These are phyloP conservation scores for Cicer bijugum DNA, from an alignment of 306 rosid genomes.

Conservation along the genomic window DNA sequence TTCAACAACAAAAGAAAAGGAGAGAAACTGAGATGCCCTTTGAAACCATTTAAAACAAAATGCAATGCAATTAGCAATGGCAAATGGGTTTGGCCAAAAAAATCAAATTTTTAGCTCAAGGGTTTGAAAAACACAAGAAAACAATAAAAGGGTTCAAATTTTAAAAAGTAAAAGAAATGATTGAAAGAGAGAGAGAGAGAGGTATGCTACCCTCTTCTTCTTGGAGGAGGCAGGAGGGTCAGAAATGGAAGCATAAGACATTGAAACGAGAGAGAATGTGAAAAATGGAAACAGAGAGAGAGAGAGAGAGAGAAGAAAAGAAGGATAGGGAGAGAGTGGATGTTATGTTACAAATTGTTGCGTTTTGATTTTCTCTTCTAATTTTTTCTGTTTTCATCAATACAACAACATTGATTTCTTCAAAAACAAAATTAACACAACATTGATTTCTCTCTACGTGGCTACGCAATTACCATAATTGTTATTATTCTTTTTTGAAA, in stretches of 20 bases:
- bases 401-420: not conserved
- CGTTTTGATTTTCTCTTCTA: slow-evolving; percentile 40
- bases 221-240: slow-evolving; percentile 52
- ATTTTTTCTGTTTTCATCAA: slow-evolving; percentile 25
- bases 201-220: slow-evolving; percentile 52
- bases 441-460: slow-evolving; percentile 15
- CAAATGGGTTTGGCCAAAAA: slow-evolving; percentile 15
- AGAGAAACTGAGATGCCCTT: slow-evolving; percentile 20
- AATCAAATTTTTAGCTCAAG: slow-evolving; percentile 8
- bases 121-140: not conserved
- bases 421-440: too few relatives aligned
- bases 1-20: not conserved
- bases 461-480: slow-evolving; percentile 27
- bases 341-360: slow-evolving; percentile 49
- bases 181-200: not conserved
- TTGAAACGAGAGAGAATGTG: slow-evolving; percentile 42
- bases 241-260: slow-evolving; percentile 51
- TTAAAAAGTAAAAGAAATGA: not conserved
- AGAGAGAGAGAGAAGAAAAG: not conserved
- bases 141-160: slow-evolving; percentile 4
- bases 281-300: slow-evolving; percentile 5
- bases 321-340: slow-evolving; percentile 65
- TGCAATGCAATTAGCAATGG: slow-evolving; percentile 23
- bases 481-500: too few relatives aligned
- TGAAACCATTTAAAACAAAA: slow-evolving; percentile 12